phyloP scores from a whole-genome alignment of 768 basidiomycete genomes.

The Gymnopilus dilepis region DNA sequence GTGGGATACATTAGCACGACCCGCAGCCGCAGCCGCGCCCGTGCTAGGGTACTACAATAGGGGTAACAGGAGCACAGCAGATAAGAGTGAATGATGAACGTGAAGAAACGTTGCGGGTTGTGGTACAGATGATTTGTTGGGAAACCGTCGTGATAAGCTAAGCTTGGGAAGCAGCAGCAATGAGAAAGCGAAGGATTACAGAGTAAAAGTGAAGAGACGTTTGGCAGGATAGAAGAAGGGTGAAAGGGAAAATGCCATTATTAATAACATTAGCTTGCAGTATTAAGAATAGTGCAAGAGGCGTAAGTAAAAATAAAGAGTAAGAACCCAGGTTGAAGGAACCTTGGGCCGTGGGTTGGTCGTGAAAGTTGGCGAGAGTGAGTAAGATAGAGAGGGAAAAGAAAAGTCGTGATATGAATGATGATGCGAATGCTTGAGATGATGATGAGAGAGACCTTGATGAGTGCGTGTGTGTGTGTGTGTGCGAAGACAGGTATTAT shows the following conservation, averaged over 20 bases:
- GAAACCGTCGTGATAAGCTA: not conserved
- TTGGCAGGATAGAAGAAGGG: constrained; percentile 2
- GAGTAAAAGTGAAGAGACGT: not conserved
- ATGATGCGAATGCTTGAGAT: constrained; percentile 12
- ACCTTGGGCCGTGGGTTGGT: constrained; percentile 3
- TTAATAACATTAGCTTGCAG: constrained; percentile 7
- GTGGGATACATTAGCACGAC: constrained; percentile 4
- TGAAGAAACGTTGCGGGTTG: constrained; percentile 1
- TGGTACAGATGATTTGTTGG: constrained; percentile 17
- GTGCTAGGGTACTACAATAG: not conserved
- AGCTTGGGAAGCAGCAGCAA: not conserved
- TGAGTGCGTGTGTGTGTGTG: constrained; percentile 5
- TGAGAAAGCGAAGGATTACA: constrained; percentile 6
- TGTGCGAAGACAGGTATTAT: not conserved
- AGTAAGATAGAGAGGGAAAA: not conserved
- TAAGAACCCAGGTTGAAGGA: not conserved
- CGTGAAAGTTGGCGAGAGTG: not conserved
- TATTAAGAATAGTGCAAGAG: not conserved
- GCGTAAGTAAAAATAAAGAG: constrained; percentile 7
- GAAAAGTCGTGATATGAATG: constrained; percentile 1
- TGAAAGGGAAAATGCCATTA: constrained; percentile 3
- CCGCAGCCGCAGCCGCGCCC: constrained; percentile 1
- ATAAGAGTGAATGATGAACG: not conserved
- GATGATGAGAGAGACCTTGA: constrained; percentile 8
- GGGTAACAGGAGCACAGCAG: not conserved